These are phyloP conservation scores for Flaveria floridana DNA, from an alignment of 140 eudicot genomes.

Conservation along the genomic window DNA sequence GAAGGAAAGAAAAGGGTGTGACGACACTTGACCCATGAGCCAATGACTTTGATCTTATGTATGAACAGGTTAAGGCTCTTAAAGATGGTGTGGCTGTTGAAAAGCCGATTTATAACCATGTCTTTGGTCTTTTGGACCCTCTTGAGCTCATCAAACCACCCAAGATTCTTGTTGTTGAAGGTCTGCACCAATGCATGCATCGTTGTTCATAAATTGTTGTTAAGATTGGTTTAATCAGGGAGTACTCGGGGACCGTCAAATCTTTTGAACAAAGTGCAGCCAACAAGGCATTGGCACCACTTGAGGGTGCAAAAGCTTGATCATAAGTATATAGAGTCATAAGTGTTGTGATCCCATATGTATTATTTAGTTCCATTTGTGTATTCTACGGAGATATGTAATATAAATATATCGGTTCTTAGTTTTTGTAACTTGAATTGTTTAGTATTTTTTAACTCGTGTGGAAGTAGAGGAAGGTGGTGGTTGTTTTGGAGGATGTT, in stretches of 20 bases:
- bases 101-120: constrained; percentile 95
- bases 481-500: constrained; percentile 2
- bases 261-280: constrained; percentile 65
- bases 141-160: constrained; percentile 91
- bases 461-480: neutral
- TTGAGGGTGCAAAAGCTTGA: constrained; percentile 64
- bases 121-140: constrained; percentile 84
- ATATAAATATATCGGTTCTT: constrained; percentile 36
- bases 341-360: constrained; percentile 32
- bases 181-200: constrained; percentile 90
- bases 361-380: constrained; percentile 40
- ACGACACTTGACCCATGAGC: constrained; percentile 95
- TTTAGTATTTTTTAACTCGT: no score
- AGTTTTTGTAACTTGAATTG: neutral
- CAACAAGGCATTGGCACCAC: constrained; percentile 44
- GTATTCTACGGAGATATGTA: constrained; percentile 45
- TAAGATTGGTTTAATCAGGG: no score
- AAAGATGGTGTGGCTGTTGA: constrained; percentile 71
- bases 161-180: constrained; percentile 90
- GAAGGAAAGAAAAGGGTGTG: constrained; percentile 87
- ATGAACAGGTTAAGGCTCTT: constrained; percentile 86
- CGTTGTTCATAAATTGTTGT: no score
- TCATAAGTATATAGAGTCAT: constrained; percentile 6
- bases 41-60: constrained; percentile 95
- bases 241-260: no score